These are phyloP conservation scores for Colletotrichum paranaense DNA, from an alignment of 2,329 filamentous ascomycete genomes.

Conservation along the genomic window DNA sequence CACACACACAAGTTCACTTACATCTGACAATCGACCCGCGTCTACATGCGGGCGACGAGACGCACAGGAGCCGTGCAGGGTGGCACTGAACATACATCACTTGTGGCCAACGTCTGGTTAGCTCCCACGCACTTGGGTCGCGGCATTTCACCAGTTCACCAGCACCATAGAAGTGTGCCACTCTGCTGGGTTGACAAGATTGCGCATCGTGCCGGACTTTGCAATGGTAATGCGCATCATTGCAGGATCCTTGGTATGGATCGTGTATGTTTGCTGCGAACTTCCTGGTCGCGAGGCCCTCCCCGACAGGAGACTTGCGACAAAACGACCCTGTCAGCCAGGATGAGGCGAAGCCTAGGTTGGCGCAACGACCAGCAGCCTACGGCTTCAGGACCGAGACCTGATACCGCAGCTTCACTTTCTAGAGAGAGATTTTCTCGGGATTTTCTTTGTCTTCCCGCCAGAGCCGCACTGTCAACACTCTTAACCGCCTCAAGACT, in stretches of 20 bases:
- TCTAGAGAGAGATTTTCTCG: not conserved
- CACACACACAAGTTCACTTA: slow-evolving; percentile 34
- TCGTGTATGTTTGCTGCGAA: not conserved
- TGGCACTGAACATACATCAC: slow-evolving; percentile 29
- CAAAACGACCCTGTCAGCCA: slow-evolving; percentile 13
- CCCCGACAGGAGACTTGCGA: slow-evolving; percentile 1
- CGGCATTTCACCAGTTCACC: not conserved
- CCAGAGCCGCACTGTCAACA: not conserved
- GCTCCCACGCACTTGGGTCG: slow-evolving; percentile 7
- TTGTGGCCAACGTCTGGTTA: not conserved
- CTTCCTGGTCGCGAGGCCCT: not conserved
- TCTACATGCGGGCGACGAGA: slow-evolving; percentile 32
- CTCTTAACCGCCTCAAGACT: not conserved
- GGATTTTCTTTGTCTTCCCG: not conserved
- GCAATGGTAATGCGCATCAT: not conserved
- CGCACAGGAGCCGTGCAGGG: slow-evolving; percentile 34
- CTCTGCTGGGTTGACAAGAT: not conserved
- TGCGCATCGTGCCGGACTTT: not conserved
- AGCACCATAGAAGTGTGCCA: not conserved
- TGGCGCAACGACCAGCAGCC: slow-evolving; percentile 26
- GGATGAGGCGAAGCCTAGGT: slow-evolving; percentile 26
- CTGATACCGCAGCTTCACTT: slow-evolving; percentile 2
- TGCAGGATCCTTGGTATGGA: not conserved
- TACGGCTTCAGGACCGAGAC: slow-evolving; percentile 14
- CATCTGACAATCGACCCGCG: slow-evolving; percentile 33